Percentiles rank a stretch among this genome's conserved stretches.
These are phyloP conservation scores for Penicillium paneum DNA, from an alignment of 2,329 filamentous ascomycete species.

Conservation along the genomic window DNA sequence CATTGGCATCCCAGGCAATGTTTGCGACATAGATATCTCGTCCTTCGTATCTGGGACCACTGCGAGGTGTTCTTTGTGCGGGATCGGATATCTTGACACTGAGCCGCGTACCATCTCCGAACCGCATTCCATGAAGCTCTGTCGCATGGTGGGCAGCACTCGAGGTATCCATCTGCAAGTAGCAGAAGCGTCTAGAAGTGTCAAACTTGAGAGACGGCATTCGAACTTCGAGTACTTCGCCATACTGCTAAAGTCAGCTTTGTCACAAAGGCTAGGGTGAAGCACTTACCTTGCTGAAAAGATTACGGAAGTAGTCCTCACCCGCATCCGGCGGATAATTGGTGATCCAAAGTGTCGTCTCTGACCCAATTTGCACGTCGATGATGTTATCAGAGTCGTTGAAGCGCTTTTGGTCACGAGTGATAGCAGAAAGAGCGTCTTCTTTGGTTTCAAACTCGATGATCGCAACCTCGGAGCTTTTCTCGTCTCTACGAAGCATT, in stretches of 20 bases:
- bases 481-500: conserved; percentile 60
- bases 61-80: conserved; percentile 68
- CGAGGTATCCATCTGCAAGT: conserved; percentile 76
- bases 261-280: not conserved
- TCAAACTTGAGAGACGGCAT: conserved; percentile 91
- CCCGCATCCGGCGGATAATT: conserved; percentile 69
- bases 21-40: conserved; percentile 79
- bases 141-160: conserved; percentile 69
- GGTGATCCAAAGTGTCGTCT: conserved; percentile 80
- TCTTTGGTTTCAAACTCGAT: conserved; percentile 82
- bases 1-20: conserved; percentile 59
- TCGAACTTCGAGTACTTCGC: conserved; percentile 78
- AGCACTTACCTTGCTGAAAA: conserved; percentile 52
- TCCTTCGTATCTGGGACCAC: conserved; percentile 78
- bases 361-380: conserved; percentile 68
- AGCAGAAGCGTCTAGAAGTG: conserved; percentile 87
- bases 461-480: conserved; percentile 64
- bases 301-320: conserved; percentile 52
- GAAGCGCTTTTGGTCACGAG: conserved; percentile 77
- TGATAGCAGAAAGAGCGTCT: conserved; percentile 76
- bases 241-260: conserved; percentile 51
- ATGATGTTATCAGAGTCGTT: conserved; percentile 62
- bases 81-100: conserved; percentile 83
- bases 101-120: conserved; percentile 68
- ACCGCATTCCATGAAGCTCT: conserved; percentile 65